These are phyloP conservation scores for Vicia sativa DNA, from an alignment of 306 rosid genomes.

Conservation along the genomic window DNA sequence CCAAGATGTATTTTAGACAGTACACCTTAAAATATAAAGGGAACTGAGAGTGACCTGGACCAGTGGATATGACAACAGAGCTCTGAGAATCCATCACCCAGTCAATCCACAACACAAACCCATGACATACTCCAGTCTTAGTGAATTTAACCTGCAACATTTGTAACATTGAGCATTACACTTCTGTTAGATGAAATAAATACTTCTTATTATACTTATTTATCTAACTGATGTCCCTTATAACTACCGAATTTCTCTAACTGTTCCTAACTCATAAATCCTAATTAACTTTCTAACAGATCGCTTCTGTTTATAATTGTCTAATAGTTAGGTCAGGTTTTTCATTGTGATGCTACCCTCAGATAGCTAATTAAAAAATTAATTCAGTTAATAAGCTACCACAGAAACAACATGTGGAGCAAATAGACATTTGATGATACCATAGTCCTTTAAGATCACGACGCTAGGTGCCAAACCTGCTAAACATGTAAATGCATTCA, in stretches of 20 bases:
- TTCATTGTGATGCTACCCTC: slow-evolving; percentile 8
- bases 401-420: slow-evolving; percentile 7
- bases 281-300: background rate
- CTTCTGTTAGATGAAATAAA: background rate
- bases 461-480: slow-evolving; percentile 21
- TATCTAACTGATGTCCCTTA: background rate
- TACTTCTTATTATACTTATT: background rate
- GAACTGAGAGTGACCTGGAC: slow-evolving; percentile 69
- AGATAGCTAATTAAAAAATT: slow-evolving; percentile 9
- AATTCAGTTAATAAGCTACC: slow-evolving; percentile 22
- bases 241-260: background rate
- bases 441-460: slow-evolving; percentile 15
- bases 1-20: too few relatives aligned
- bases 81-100: slow-evolving; percentile 83
- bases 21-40: slow-evolving; percentile 2
- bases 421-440: slow-evolving; percentile 13
- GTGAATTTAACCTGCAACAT: slow-evolving; percentile 62
- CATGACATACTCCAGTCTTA: slow-evolving; percentile 75
- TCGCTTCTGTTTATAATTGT: background rate
- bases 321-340: slow-evolving; percentile 23
- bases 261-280: too few relatives aligned
- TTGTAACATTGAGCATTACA: background rate
- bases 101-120: slow-evolving; percentile 86
- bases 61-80: slow-evolving; percentile 65
- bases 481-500: slow-evolving; percentile 25